Conservation (phyloP, 441 rosid genomes). For the Gossypium aridum region DNA sequence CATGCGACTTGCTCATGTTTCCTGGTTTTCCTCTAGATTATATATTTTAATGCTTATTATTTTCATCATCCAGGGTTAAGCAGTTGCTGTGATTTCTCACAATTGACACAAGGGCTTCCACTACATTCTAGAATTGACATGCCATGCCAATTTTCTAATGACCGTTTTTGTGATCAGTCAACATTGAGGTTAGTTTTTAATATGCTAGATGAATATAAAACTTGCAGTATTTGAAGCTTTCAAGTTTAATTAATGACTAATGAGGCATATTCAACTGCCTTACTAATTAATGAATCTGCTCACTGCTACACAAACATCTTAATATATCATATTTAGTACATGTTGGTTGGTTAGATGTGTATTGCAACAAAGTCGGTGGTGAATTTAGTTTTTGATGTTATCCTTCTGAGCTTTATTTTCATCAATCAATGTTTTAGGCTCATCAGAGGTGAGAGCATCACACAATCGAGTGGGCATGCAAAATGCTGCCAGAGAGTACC, state of each 20-base stretch:
- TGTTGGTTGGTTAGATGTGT: neutral
- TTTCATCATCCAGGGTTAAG: conserved; percentile 25
- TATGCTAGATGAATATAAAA: neutral
- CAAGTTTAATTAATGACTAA: neutral
- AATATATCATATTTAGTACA: neutral
- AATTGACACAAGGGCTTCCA: conserved; percentile 17
- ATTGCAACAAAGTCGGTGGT: neutral
- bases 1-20: conserved; percentile 14
- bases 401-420: neutral
- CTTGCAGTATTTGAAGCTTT: neutral
- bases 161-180: conserved; percentile 19
- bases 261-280: neutral
- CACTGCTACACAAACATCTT: neutral
- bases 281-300: neutral
- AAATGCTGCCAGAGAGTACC: conserved; percentile 27
- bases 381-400: neutral
- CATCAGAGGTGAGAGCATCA: conserved; percentile 23
- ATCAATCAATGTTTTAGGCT: conserved; percentile 23
- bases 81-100: conserved; percentile 23
- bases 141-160: conserved; percentile 24
- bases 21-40: neutral
- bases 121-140: conserved; percentile 12
- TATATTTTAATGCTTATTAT: neutral
- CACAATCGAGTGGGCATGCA: conserved; percentile 19
- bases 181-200: conserved; percentile 24